Percentiles rank a stretch among this genome's conserved stretches.
Evolutionary conservation across 768 basidiomycete species (phyloP).

Genomic region (Lactarius evosmus): DNA sequence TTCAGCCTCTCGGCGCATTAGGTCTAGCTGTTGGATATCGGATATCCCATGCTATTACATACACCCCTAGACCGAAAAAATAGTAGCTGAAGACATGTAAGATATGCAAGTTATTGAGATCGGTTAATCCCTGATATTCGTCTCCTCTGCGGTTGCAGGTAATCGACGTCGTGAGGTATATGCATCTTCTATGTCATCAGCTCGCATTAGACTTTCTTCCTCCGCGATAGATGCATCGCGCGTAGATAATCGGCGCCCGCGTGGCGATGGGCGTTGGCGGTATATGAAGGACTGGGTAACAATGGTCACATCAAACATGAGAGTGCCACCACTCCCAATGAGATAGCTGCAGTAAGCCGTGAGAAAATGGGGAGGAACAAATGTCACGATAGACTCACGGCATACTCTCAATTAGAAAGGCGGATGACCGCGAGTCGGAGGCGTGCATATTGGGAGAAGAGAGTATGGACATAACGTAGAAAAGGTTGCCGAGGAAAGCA

Average conservation of each 20-base stretch:
- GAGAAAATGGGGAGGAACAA: neutral
- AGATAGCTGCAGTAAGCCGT: conserved; percentile 59
- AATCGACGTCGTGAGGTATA: conserved; percentile 26
- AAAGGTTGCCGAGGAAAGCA: conserved; percentile 90
- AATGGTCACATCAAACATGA: conserved; percentile 91
- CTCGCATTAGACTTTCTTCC: conserved; percentile 29
- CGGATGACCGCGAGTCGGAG: conserved; percentile 56
- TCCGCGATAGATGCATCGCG: conserved; percentile 32
- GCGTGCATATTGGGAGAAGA: conserved; percentile 60
- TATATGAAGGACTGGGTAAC: conserved; percentile 84
- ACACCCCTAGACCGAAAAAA: neutral
- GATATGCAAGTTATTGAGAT: neutral
- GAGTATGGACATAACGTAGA: conserved; percentile 91
- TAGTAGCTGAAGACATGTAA: neutral
- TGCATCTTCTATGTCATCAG: conserved; percentile 23
- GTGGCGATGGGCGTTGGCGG: conserved; percentile 42
- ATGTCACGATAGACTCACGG: conserved; percentile 54
- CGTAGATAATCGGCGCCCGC: conserved; percentile 25
- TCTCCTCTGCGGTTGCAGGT: conserved; percentile 19
- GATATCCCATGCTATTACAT: neutral
- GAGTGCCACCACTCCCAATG: conserved; percentile 88
- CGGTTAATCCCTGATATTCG: conserved; percentile 14
- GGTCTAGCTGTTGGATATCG: neutral
- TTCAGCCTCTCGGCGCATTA: neutral
- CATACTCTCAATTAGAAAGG: conserved; percentile 75